These are phyloP conservation scores for Cicer chorassanicum DNA, from an alignment of 306 rosid species.

Conservation along the genomic window DNA sequence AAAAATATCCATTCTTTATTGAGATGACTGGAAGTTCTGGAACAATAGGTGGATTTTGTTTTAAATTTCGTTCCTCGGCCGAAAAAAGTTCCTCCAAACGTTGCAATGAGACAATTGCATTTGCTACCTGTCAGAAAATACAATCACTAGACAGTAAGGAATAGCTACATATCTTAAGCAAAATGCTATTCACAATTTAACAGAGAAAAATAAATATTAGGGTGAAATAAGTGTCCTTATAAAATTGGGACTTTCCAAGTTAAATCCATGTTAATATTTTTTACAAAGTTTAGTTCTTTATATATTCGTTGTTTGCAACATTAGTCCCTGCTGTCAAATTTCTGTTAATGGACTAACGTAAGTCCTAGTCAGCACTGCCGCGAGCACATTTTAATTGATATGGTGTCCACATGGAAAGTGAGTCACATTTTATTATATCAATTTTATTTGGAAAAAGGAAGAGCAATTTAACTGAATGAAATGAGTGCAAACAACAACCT, in stretches of 20 bases:
- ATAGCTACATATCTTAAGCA: constrained; percentile 16
- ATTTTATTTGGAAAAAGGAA: not conserved
- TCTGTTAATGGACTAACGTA: too few relatives aligned
- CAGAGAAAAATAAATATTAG: not conserved
- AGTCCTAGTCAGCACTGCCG: too few relatives aligned
- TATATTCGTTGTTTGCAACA: too few relatives aligned
- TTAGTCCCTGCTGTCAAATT: too few relatives aligned
- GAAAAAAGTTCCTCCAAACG: constrained; percentile 81
- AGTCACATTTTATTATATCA: not conserved
- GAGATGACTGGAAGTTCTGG: constrained; percentile 78
- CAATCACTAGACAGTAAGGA: constrained; percentile 9
- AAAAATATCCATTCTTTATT: constrained; percentile 74
- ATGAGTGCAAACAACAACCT: constrained; percentile 57
- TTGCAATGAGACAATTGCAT: constrained; percentile 80
- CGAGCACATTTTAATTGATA: too few relatives aligned
- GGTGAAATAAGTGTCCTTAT: too few relatives aligned
- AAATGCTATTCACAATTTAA: constrained; percentile 23
- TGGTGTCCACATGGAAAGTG: too few relatives aligned
- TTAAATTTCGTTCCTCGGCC: constrained; percentile 66
- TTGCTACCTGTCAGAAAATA: constrained; percentile 67
- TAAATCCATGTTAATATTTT: too few relatives aligned
- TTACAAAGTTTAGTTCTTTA: too few relatives aligned
- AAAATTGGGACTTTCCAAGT: too few relatives aligned
- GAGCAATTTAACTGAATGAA: not conserved
- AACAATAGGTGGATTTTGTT: constrained; percentile 68